Evolutionary conservation across 108 stramenopile genomes (phyloP).

Genomic region (Skeletonema tropicum): DNA sequence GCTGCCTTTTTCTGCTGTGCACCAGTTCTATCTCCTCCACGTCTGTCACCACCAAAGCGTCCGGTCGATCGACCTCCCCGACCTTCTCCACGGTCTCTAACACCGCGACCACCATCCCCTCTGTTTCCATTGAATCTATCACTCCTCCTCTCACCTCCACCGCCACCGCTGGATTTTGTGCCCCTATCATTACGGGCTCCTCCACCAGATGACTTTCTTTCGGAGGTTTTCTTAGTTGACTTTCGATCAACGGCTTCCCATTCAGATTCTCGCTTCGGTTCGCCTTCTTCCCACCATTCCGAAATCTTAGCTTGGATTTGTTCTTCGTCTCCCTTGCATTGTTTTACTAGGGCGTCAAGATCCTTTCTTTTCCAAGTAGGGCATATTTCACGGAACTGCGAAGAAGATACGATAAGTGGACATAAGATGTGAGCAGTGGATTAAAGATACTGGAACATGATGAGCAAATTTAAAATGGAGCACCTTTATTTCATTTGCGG

Average conservation of each 20-base stretch:
- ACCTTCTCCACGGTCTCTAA: slow-evolving; percentile 42
- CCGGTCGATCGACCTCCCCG: slow-evolving; percentile 46
- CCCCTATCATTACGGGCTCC: slow-evolving; percentile 11
- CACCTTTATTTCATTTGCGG: not conserved
- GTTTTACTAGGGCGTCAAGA: slow-evolving; percentile 77
- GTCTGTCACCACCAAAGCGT: slow-evolving; percentile 20
- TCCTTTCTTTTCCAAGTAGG: slow-evolving; percentile 82
- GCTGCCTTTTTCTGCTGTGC: not conserved
- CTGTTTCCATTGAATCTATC: slow-evolving; percentile 28
- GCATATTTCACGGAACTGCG: slow-evolving; percentile 66
- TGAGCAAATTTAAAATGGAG: not conserved
- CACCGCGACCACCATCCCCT: slow-evolving; percentile 39
- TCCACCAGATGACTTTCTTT: slow-evolving; percentile 10
- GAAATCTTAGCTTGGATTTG: slow-evolving; percentile 71
- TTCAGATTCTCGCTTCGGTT: slow-evolving; percentile 53
- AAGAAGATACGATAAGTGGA: not conserved
- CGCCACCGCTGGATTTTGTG: not conserved
- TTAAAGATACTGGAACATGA: not conserved
- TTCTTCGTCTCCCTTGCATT: slow-evolving; percentile 81
- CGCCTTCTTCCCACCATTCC: slow-evolving; percentile 89
- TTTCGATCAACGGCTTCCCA: slow-evolving; percentile 83
- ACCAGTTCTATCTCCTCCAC: slow-evolving; percentile 23
- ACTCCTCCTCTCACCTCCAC: slow-evolving; percentile 14
- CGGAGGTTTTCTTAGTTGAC: slow-evolving; percentile 50
- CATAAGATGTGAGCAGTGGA: not conserved